Evolutionary conservation across 106 monocot genomes (phyloP).

Genomic region (Apostasia ramifera): DNA sequence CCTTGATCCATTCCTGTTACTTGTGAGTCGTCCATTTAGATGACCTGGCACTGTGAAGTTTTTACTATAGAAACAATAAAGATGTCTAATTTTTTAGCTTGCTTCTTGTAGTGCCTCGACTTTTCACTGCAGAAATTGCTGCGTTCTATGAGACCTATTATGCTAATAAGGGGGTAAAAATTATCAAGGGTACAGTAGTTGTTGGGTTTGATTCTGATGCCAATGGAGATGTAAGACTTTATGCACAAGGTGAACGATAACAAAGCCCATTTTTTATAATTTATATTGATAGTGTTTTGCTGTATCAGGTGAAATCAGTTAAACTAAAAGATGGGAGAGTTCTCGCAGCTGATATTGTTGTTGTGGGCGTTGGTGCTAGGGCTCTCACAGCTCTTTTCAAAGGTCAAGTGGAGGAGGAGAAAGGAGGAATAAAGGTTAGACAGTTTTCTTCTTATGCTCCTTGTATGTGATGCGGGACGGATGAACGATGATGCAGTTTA

Average conservation of each 20-base stretch:
- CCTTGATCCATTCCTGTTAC: neutral
- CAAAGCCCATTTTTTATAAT: neutral
- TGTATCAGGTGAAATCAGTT: conserved; percentile 51
- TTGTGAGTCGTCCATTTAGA: conserved; percentile 3
- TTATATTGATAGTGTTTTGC: neutral
- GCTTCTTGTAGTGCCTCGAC: conserved; percentile 70
- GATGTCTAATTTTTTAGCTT: neutral
- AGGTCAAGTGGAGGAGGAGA: conserved; percentile 71
- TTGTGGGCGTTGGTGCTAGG: conserved; percentile 66
- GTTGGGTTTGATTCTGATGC: conserved; percentile 57
- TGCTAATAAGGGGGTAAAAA: conserved; percentile 54
- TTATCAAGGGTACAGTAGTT: conserved; percentile 57
- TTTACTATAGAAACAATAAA: neutral
- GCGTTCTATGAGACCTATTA: conserved; percentile 72
- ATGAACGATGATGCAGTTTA: no score
- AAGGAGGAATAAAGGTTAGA: conserved; percentile 76
- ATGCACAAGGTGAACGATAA: neutral
- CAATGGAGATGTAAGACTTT: conserved; percentile 43
- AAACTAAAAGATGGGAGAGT: conserved; percentile 69
- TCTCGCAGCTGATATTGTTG: conserved; percentile 65
- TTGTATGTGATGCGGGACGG: no score
- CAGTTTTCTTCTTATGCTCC: no score
- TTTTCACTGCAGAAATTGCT: conserved; percentile 84
- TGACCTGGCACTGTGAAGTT: no score
- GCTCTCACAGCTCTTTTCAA: conserved; percentile 58